Conservation (phyloP, 352 stramenopile species). For the Detonula confervacea region DNA sequence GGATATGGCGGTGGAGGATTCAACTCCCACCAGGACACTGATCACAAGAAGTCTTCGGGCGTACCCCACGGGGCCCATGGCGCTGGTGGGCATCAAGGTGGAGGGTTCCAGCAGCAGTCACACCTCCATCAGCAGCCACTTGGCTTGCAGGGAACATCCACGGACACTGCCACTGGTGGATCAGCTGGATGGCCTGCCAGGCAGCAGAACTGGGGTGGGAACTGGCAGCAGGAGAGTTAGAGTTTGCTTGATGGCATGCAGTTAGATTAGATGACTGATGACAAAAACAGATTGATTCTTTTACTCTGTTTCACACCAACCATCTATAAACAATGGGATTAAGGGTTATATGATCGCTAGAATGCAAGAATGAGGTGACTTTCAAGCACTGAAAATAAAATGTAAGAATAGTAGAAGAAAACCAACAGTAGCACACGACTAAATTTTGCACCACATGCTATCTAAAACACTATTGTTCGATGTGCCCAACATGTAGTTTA, state of each 20-base stretch:
- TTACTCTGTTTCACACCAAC: no score
- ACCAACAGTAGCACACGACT: conserved; percentile 3
- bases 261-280: no score
- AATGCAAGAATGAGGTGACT: no score
- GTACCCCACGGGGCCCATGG: conserved; percentile 87
- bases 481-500: no score
- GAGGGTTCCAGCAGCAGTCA: conserved; percentile 20
- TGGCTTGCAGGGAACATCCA: conserved; percentile 10
- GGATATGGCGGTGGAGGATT: conserved; percentile 49
- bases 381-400: conserved; percentile 16
- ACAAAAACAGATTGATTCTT: no score
- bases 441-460: no score
- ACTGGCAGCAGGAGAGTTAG: conserved; percentile 36
- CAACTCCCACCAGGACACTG: conserved; percentile 65
- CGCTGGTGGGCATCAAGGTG: conserved; percentile 73
- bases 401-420: conserved; percentile 40
- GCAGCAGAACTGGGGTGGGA: conserved; percentile 31
- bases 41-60: conserved; percentile 51
- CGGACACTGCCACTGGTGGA: conserved; percentile 3
- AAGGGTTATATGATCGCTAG: no score
- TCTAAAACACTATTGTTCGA: no score
- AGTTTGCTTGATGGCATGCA: no score
- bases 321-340: no score
- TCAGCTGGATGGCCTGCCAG: conserved; percentile 10
- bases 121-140: conserved; percentile 20